Evolutionary conservation across 1,139 yeast species (phyloP), one percentile per base, ranked within the genome.

Genomic region (Lipomyces yarrowii): DNA sequence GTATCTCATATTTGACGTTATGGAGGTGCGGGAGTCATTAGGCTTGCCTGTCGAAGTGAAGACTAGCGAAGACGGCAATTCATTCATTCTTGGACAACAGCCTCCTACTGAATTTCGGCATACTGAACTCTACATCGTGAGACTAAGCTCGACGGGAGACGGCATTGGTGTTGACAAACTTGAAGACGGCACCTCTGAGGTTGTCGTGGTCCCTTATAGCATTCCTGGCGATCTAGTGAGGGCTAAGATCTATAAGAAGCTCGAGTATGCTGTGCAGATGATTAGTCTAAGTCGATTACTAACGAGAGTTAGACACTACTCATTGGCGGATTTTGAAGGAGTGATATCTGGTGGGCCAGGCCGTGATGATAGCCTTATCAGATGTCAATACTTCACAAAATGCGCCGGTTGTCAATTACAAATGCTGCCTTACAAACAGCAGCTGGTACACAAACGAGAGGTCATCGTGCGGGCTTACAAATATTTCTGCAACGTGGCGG

Each of bases 351-450:
- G 82, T 2, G 82, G 93, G 0, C 71, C 77, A 0, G 74, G 79
- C 58, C 81, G 92, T 70, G 80, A 91, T 69, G 86, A 91, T 70
- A 74, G 76, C 1, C 73, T 85, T 54, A 83, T 90, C 62, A 78
- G 77, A 56, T 96, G 98, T 80, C 81, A 83, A 63, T 90, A 92
- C 74, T 94, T 93, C 78, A 87, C 91, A 21, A 83, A 83, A 66
- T 93, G 98, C 74, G 86, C 90, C 0, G 99, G 99, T 5, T 93
- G 98, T 77, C 99, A 94, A 77, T 91, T 87, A 76, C 99, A 94
- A 77, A 87, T 87, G 78, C 81, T 92, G 35, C 82, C 84, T 1
- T 94, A 94, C 76, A 82, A 82, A 0, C 83, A 86, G 60, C 98
- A 94, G 77, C 81, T 94, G 66, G 79, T 78, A 61, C 83, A 90